Percentiles rank a stretch among this genome's conserved stretches.
These are phyloP conservation scores for Penicillium sp. DNA, from an alignment of 2,329 filamentous ascomycete species.

Conservation along the genomic window DNA sequence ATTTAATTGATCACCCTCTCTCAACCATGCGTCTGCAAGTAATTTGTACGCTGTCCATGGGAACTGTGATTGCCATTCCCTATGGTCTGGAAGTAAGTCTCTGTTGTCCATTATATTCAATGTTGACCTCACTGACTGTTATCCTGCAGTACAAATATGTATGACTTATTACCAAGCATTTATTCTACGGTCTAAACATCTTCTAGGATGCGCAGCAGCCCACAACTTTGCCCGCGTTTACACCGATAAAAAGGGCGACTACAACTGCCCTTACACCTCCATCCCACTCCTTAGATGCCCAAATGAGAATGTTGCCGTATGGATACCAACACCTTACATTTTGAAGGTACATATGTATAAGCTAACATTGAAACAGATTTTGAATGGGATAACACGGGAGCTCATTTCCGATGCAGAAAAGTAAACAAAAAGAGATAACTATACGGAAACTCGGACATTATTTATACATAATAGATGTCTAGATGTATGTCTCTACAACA, in stretches of 20 bases:
- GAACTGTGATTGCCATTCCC: constrained; percentile 6
- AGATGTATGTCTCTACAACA: neutral
- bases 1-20: neutral
- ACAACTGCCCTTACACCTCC: neutral
- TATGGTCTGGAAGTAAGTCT: constrained; percentile 1
- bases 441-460: neutral
- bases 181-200: neutral
- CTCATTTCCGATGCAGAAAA: neutral
- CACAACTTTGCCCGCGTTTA: constrained; percentile 4
- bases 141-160: neutral
- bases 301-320: constrained; percentile 12
- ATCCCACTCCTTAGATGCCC: constrained; percentile 1
- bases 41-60: constrained; percentile 1
- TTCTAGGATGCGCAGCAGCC: constrained; percentile 1
- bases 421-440: neutral
- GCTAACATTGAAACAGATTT: neutral
- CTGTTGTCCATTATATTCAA: neutral
- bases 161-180: neutral
- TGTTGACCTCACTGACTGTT: neutral
- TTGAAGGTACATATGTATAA: neutral
- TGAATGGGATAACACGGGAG: neutral
- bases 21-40: constrained; percentile 10
- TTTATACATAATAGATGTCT: neutral
- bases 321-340: neutral
- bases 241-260: constrained; percentile 9